Percentiles rank a stretch among this genome's conserved stretches.
phyloP scores from a whole-genome alignment of 208 protist genomes.

The Herpetomonas samuelpessoai region DNA sequence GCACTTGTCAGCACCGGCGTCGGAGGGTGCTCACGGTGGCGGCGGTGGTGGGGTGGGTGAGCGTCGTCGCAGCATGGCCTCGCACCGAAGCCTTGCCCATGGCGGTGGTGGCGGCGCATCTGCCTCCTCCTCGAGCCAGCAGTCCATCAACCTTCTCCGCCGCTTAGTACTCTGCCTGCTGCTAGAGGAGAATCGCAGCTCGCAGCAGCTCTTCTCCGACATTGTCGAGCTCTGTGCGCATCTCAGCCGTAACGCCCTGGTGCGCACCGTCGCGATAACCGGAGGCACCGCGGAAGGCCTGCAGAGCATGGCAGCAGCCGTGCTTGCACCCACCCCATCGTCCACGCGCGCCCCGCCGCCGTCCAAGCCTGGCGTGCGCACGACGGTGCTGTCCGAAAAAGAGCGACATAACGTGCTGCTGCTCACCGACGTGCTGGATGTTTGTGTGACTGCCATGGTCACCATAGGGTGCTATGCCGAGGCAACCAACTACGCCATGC shows the following conservation, averaged over 20 bases:
- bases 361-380: constrained; percentile 1
- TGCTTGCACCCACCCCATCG: constrained; percentile 14
- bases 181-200: constrained; percentile 42
- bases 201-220: constrained; percentile 44
- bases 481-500: constrained; percentile 41
- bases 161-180: constrained; percentile 48
- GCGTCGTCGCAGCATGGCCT: constrained; percentile 2
- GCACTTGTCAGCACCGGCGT: constrained; percentile 20
- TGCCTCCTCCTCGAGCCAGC: constrained; percentile 16
- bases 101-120: not conserved
- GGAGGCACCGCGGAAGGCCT: constrained; percentile 44
- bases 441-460: constrained; percentile 34
- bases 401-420: constrained; percentile 19
- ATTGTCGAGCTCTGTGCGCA: constrained; percentile 28
- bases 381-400: constrained; percentile 19
- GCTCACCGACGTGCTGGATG: constrained; percentile 32
- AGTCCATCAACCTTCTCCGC: constrained; percentile 26
- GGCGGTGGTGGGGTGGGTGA: not conserved
- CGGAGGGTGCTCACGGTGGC: not conserved
- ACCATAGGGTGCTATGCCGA: constrained; percentile 32
- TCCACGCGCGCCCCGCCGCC: constrained; percentile 4
- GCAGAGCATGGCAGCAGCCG: constrained; percentile 29
- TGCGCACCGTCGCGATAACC: constrained; percentile 29
- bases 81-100: constrained; percentile 1
- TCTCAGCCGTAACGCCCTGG: constrained; percentile 32